Evolutionary conservation across 2,329 filamentous ascomycete genomes (phyloP).

Genomic region (Xylaria digitata): DNA sequence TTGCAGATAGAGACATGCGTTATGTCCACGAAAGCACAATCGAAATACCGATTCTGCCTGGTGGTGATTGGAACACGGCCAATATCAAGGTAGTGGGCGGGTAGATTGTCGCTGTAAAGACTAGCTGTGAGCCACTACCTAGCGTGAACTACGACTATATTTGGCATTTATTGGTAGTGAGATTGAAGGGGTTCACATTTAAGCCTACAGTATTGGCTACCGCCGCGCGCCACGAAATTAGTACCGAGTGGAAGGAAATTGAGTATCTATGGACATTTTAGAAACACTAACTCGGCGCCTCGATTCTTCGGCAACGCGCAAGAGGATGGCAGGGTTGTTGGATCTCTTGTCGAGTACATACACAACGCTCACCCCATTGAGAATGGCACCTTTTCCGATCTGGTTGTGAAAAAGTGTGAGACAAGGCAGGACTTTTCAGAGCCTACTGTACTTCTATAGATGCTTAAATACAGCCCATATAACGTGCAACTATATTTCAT

Average conservation of each 20-base stretch:
- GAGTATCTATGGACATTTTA: neutral
- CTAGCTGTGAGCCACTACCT: neutral
- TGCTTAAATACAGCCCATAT: too few species aligned
- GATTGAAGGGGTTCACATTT: slow-evolving; percentile 10
- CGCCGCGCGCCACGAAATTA: too few species aligned
- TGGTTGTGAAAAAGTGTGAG: slow-evolving; percentile 2
- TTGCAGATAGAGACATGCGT: too few species aligned
- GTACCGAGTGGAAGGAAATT: too few species aligned
- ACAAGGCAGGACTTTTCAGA: too few species aligned
- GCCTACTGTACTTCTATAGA: too few species aligned
- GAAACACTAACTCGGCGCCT: neutral
- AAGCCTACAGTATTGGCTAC: neutral
- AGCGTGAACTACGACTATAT: neutral
- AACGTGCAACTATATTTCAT: too few species aligned
- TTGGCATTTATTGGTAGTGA: slow-evolving; percentile 8
- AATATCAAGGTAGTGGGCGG: neutral
- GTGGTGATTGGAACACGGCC: slow-evolving; percentile 9
- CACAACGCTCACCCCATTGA: neutral
- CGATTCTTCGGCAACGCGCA: slow-evolving; percentile 27
- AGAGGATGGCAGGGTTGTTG: slow-evolving; percentile 15
- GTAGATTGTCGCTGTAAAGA: too few species aligned
- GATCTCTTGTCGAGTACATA: slow-evolving; percentile 26
- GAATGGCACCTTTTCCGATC: neutral
- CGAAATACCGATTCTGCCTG: neutral
- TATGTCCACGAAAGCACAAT: too few species aligned